phyloP scores from a whole-genome alignment of 1,284 basidiomycete genomes.

The Ustilago xerochloae region DNA sequence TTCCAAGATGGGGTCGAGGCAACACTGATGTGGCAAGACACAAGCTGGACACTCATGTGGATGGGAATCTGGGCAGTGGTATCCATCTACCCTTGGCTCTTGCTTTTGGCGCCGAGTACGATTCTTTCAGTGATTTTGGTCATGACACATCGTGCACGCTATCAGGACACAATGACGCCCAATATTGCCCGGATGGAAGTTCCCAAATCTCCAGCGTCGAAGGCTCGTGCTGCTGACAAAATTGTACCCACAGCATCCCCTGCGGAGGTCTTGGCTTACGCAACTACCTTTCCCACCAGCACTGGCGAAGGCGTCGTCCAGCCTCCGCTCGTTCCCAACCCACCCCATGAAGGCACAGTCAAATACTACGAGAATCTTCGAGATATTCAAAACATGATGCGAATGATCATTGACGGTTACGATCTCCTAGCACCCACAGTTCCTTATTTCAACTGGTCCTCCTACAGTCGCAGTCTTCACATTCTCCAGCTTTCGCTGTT shows the following conservation, averaged over 20 bases:
- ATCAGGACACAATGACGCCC: conserved; percentile 48
- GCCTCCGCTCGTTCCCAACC: conserved; percentile 59
- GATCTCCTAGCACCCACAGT: conserved; percentile 61
- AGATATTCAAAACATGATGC: conserved; percentile 69
- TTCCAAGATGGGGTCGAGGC: conserved; percentile 66
- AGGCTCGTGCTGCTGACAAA: conserved; percentile 1
- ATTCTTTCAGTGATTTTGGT: conserved; percentile 63
- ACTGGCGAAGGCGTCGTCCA: conserved; percentile 38
- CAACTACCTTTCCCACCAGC: conserved; percentile 33
- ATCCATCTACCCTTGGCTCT: conserved; percentile 59
- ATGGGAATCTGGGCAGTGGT: conserved; percentile 66
- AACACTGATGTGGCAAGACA: conserved; percentile 66
- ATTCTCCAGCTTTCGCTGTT: conserved; percentile 62
- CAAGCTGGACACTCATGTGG: conserved; percentile 65
- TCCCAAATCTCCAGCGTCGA: conserved; percentile 34
- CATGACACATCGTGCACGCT: conserved; percentile 54
- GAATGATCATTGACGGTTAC: conserved; percentile 65
- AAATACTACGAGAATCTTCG: conserved; percentile 65
- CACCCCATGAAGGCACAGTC: conserved; percentile 63
- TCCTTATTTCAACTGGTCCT: conserved; percentile 67
- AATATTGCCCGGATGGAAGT: conserved; percentile 32
- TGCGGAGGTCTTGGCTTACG: conserved; percentile 26
- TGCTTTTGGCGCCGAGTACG: conserved; percentile 57
- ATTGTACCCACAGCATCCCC: conserved; percentile 6
- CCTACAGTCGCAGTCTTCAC: conserved; percentile 59